Conservation (phyloP, 140 eudicot species). For the Erigeron philadelphicus region DNA sequence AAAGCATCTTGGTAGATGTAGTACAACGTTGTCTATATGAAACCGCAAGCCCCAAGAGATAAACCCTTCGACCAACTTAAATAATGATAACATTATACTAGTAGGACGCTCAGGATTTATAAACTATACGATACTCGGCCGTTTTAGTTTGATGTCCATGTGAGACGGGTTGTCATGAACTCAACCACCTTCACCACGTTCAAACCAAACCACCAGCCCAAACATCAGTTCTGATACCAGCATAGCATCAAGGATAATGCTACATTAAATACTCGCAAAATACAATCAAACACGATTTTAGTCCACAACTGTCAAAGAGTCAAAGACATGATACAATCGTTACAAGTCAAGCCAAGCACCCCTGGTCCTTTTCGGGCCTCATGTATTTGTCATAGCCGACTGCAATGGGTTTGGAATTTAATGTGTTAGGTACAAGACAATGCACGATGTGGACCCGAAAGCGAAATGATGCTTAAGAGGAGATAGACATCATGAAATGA, state of each 20-base stretch:
- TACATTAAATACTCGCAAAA: neutral
- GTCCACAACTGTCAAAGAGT: neutral
- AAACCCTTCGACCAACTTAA: too few relatives aligned
- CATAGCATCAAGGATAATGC: neutral
- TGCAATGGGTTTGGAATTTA: constrained; percentile 11
- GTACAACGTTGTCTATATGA: neutral
- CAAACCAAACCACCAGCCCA: too few relatives aligned
- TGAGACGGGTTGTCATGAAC: neutral
- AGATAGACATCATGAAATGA: constrained; percentile 27
- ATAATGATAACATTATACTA: too few relatives aligned
- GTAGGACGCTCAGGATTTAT: too few relatives aligned
- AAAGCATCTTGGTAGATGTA: neutral
- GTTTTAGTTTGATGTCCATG: too few relatives aligned
- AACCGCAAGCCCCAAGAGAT: neutral
- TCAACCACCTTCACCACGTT: too few relatives aligned
- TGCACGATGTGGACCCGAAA: constrained; percentile 26
- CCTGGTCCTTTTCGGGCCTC: constrained; percentile 27
- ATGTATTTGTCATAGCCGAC: constrained; percentile 17
- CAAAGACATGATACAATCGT: constrained; percentile 9
- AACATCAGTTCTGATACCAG: neutral
- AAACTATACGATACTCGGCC: too few relatives aligned
- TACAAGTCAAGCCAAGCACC: constrained; percentile 11
- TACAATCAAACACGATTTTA: neutral
- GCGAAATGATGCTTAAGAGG: constrained; percentile 11
- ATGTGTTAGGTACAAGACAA: constrained; percentile 20